Conservation (phyloP, 2,329 filamentous ascomycete genomes). For the Byssothecium circinans region DNA sequence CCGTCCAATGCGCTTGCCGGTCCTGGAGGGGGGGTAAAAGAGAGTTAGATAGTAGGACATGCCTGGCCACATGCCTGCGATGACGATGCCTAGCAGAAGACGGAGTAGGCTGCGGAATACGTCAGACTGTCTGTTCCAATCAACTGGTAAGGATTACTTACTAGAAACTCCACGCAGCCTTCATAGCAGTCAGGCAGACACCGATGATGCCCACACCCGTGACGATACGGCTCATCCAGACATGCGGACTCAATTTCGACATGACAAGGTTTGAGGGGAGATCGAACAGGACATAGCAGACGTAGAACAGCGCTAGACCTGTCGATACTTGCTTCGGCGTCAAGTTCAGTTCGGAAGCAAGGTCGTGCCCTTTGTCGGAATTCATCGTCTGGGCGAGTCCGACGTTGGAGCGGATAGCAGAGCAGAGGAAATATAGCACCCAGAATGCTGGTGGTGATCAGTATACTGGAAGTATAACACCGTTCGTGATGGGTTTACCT, state of each 20-base stretch:
- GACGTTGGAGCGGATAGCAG: conserved; percentile 87
- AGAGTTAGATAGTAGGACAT: conserved; percentile 92
- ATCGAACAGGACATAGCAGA: conserved; percentile 88
- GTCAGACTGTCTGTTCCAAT: neutral
- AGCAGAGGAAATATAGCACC: conserved; percentile 88
- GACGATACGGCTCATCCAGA: conserved; percentile 92
- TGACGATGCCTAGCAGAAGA: conserved; percentile 81
- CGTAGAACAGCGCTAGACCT: conserved; percentile 85
- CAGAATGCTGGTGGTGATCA: conserved; percentile 66
- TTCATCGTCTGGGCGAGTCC: conserved; percentile 97
- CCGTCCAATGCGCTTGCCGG: conserved; percentile 82
- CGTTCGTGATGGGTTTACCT: conserved; percentile 27
- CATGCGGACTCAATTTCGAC: conserved; percentile 78
- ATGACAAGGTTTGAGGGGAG: conserved; percentile 86
- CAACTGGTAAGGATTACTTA: conserved; percentile 41
- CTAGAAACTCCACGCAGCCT: conserved; percentile 83
- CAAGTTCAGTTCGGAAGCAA: conserved; percentile 70
- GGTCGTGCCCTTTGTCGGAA: conserved; percentile 66
- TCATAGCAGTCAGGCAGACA: conserved; percentile 78
- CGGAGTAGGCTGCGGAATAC: conserved; percentile 62
- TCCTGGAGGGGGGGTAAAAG: conserved; percentile 86
- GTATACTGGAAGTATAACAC: neutral
- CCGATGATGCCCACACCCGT: conserved; percentile 84
- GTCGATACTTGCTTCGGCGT: conserved; percentile 78
- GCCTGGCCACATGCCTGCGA: conserved; percentile 92